These are phyloP conservation scores for Dichotomocladium elegans DNA, from an alignment of 371 early-diverging fungal species.

Conservation along the genomic window DNA sequence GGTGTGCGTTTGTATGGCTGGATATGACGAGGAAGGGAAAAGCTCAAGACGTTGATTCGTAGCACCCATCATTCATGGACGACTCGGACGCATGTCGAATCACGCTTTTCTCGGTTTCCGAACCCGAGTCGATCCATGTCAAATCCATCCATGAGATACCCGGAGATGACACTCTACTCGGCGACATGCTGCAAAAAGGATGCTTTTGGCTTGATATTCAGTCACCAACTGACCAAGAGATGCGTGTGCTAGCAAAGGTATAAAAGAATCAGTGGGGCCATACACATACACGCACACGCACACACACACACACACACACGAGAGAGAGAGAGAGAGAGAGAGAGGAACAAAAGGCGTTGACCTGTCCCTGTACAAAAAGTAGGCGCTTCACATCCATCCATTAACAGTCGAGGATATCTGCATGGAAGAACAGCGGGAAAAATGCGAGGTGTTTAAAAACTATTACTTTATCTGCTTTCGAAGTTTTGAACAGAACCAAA, in stretches of 20 bases:
- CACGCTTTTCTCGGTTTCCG: constrained; percentile 33
- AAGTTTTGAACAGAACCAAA: constrained; percentile 66
- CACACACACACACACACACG: constrained; percentile 68
- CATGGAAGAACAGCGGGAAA: constrained; percentile 88
- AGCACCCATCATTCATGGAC: constrained; percentile 10
- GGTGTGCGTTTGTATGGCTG: too few relatives aligned
- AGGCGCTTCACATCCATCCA: constrained; percentile 79
- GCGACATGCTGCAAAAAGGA: constrained; percentile 43
- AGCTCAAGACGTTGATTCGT: neutral
- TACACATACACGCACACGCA: constrained; percentile 60
- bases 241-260: constrained; percentile 57
- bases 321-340: constrained; percentile 33
- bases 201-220: constrained; percentile 85
- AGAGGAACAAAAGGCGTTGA: neutral
- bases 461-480: constrained; percentile 92
- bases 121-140: constrained; percentile 34
- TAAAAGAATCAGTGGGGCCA: neutral
- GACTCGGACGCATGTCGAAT: constrained; percentile 30
- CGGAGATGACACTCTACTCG: constrained; percentile 13
- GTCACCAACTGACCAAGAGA: constrained; percentile 72
- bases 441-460: constrained; percentile 85
- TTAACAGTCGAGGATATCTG: constrained; percentile 89
- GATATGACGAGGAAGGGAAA: neutral
- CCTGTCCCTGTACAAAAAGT: constrained; percentile 5
- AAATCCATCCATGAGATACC: constrained; percentile 35